These are phyloP conservation scores for Penicillium robsamsonii DNA, from an alignment of 495 filamentous ascomycete genomes.

Conservation along the genomic window DNA sequence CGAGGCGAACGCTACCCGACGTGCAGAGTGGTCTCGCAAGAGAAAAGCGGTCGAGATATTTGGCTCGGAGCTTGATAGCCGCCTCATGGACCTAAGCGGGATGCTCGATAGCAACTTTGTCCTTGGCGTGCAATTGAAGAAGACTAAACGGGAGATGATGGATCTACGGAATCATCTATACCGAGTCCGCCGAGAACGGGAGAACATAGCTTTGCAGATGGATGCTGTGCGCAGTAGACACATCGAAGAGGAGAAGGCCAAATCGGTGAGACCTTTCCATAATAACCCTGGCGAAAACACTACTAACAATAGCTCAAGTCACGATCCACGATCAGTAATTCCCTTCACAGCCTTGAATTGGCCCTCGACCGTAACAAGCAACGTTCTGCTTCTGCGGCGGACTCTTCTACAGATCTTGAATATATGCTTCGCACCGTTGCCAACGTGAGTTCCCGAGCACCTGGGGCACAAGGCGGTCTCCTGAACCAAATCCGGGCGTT, in stretches of 20 bases:
- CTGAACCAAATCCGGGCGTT: constrained; percentile 43
- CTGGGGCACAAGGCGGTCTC: constrained; percentile 41
- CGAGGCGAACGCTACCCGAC: constrained; percentile 35
- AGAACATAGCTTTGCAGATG: constrained; percentile 65
- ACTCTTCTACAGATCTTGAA: constrained; percentile 38
- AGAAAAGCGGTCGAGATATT: constrained; percentile 65
- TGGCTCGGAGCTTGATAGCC: constrained; percentile 61
- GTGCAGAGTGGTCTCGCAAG: constrained; percentile 59
- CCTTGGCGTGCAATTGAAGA: constrained; percentile 59
- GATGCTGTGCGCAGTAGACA: constrained; percentile 66
- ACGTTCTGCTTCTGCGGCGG: constrained; percentile 18
- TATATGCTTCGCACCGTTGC: constrained; percentile 44
- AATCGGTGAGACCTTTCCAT: constrained; percentile 30
- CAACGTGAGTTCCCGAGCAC: constrained; percentile 39
- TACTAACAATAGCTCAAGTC: constrained; percentile 27
- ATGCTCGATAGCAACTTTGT: constrained; percentile 64
- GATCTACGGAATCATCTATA: constrained; percentile 63
- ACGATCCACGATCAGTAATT: constrained; percentile 45
- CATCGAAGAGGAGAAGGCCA: constrained; percentile 38
- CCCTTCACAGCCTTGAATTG: constrained; percentile 44
- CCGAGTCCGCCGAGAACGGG: constrained; percentile 60
- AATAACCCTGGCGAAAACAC: neutral
- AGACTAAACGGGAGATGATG: constrained; percentile 63
- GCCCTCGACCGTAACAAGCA: constrained; percentile 46
- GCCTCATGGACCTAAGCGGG: constrained; percentile 52